phyloP scores from a whole-genome alignment of 768 basidiomycete species.

The Lactarius akahatsu region DNA sequence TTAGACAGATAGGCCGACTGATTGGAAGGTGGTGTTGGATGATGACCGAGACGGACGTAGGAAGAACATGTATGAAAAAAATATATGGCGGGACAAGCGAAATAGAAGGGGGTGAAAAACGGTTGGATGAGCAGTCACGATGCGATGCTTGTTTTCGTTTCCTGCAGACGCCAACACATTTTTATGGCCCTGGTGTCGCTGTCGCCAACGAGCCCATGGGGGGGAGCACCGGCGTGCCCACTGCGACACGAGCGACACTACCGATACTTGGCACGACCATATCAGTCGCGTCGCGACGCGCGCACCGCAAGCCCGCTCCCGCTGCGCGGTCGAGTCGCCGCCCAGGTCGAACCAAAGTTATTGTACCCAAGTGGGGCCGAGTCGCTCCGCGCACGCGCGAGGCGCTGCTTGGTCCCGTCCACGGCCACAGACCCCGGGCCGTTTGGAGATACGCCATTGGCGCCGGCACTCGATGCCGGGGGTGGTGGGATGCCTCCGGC shows the following conservation, averaged over 20 bases:
- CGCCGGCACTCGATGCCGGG: conserved; percentile 8
- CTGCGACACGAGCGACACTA: conserved; percentile 17
- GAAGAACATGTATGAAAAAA: neutral
- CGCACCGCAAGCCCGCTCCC: conserved; percentile 39
- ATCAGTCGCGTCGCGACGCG: conserved; percentile 27
- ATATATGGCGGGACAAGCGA: neutral
- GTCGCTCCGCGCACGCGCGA: conserved; percentile 63
- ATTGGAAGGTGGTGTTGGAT: neutral
- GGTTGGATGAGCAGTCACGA: neutral
- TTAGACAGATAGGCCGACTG: neutral
- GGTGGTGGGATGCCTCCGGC: conserved; percentile 15
- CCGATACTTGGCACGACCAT: conserved; percentile 28
- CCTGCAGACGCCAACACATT: neutral
- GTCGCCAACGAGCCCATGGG: conserved; percentile 23
- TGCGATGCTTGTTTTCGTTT: neutral
- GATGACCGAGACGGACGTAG: conserved; percentile 1
- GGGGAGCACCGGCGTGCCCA: conserved; percentile 10
- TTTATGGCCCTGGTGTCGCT: conserved; percentile 25
- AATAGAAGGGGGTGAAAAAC: conserved; percentile 6
- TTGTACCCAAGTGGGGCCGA: conserved; percentile 64
- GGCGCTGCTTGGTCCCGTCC: conserved; percentile 41
- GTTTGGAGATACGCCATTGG: conserved; percentile 10
- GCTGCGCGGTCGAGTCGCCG: conserved; percentile 38
- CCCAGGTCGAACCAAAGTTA: conserved; percentile 35
- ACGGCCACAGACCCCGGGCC: conserved; percentile 15